phyloP scores from a whole-genome alignment of 768 basidiomycete species.

The Agrocybe pediades region DNA sequence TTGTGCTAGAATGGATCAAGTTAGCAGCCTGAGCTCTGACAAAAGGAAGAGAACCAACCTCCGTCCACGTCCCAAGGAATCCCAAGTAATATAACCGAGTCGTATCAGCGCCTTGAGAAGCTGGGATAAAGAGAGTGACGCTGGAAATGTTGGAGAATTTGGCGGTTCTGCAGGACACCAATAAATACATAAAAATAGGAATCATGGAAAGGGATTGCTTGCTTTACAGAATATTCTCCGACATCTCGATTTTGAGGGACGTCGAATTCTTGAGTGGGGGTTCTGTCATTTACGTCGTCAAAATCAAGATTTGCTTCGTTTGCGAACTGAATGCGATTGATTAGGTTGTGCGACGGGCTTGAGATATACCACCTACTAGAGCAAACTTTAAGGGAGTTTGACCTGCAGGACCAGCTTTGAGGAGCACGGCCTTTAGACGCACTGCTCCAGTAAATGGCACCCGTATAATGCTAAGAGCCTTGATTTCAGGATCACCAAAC shows the following conservation, averaged over 20 bases:
- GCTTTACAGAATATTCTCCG: slow-evolving; percentile 88
- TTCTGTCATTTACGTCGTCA: slow-evolving; percentile 61
- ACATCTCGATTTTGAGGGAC: slow-evolving; percentile 73
- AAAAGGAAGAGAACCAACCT: slow-evolving; percentile 43
- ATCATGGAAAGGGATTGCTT: slow-evolving; percentile 19
- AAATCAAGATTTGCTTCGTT: slow-evolving; percentile 85
- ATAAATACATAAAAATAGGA: neutral
- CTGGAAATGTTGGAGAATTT: slow-evolving; percentile 85
- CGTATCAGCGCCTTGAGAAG: slow-evolving; percentile 76
- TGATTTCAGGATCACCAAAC: slow-evolving; percentile 1
- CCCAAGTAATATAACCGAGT: slow-evolving; percentile 83
- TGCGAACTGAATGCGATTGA: slow-evolving; percentile 53
- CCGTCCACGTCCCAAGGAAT: slow-evolving; percentile 79
- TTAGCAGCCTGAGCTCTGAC: neutral
- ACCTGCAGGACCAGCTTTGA: slow-evolving; percentile 83
- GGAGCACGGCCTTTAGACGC: slow-evolving; percentile 75
- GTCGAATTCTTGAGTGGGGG: slow-evolving; percentile 71
- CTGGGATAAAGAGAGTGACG: slow-evolving; percentile 82
- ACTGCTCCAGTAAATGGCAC: slow-evolving; percentile 89
- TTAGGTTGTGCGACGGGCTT: neutral
- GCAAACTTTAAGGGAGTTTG: slow-evolving; percentile 74
- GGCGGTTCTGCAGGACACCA: slow-evolving; percentile 55
- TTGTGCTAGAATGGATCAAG: slow-evolving; percentile 56
- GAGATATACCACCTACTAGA: slow-evolving; percentile 51
- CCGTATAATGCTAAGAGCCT: slow-evolving; percentile 84